These are phyloP conservation scores for Aspergillus sp. DNA, from an alignment of 2,329 filamentous ascomycete species.

Conservation along the genomic window DNA sequence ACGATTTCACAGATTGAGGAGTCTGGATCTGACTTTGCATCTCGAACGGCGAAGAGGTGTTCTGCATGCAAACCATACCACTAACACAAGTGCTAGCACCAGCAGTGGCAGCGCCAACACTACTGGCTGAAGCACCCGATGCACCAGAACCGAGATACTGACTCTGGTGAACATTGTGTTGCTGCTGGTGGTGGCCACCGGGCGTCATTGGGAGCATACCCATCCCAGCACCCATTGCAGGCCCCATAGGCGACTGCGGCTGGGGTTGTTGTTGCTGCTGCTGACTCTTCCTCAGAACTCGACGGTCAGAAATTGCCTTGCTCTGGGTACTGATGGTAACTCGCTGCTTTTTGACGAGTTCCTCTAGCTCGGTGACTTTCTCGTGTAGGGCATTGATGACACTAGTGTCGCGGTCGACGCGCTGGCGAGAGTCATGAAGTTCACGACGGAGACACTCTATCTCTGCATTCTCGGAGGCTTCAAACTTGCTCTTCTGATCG, in stretches of 20 bases:
- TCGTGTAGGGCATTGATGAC: slow-evolving; percentile 9
- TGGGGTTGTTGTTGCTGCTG: slow-evolving; percentile 1
- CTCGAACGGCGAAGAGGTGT: slow-evolving; percentile 7
- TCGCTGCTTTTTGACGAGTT: slow-evolving; percentile 22
- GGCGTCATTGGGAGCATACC: slow-evolving; percentile 12
- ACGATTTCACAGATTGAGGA: slow-evolving; percentile 5
- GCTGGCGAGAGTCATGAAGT: slow-evolving; percentile 10
- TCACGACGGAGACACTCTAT: slow-evolving; percentile 10
- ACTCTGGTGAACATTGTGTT: not conserved
- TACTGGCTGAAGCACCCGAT: not conserved
- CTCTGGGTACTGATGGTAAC: slow-evolving; percentile 27
- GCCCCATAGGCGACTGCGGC: slow-evolving; percentile 4
- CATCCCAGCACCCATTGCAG: not conserved
- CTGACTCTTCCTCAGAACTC: slow-evolving; percentile 10
- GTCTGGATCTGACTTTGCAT: not conserved
- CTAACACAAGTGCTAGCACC: not conserved
- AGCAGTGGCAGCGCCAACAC: not conserved
- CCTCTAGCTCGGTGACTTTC: slow-evolving; percentile 20
- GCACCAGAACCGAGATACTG: not conserved
- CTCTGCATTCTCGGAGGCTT: slow-evolving; percentile 2
- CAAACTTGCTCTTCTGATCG: not conserved
- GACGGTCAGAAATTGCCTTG: slow-evolving; percentile 28
- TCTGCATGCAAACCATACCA: not conserved
- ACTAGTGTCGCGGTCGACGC: slow-evolving; percentile 7
- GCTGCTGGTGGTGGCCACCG: slow-evolving; percentile 4